Evolutionary conservation across 805 yeast genomes (phyloP), one percentile per base, ranked within the genome.

Genomic region (Kazachstania bromeliacearum): DNA sequence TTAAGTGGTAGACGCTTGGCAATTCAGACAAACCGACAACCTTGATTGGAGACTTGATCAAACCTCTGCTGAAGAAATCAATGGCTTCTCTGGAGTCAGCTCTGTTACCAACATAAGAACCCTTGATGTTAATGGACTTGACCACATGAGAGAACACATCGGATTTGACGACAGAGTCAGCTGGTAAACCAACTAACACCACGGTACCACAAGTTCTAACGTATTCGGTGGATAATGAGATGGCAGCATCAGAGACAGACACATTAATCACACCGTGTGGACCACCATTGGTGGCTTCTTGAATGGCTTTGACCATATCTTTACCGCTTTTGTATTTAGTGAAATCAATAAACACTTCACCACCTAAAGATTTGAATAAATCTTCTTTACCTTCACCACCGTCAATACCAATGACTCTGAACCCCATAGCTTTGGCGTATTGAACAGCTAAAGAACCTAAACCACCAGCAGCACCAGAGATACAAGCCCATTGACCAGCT

Each of bases 71-170:
- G 56, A 76, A 79, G 70, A 79, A 78, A 50, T 79, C 84, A 39
- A 79, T 55, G 33, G 85, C 85, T 62, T 79, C 87, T 55, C 70
- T 60, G 9, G 94, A 73, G 60, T 85, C 94, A 38, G 80, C 81
- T 63, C 94, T 77, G 73, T 81, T 83, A 44, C 94, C 94, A 39
- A 85, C 94, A 52, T 81, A 82, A 19, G 94, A 82, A 42, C 92
- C 94, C 57, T 68, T 72, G 57, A 84, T 77, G 53, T 67, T 66
- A 56, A 81, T 67, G 27, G 83, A 74, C 60, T 72, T 79, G 45
- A 80, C 77, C 36, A 84, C 94, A 29, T 80, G 75, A 30, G 69
- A 66, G 63, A 82, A 79, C 33, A 84, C 81, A 32, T 74, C 68
- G 13, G 85, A 74, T 43, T 69, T 67, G 46, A 73, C 73, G 54